Conservation (phyloP, 148 eudicot genomes). For the Nyssa sinensis region DNA sequence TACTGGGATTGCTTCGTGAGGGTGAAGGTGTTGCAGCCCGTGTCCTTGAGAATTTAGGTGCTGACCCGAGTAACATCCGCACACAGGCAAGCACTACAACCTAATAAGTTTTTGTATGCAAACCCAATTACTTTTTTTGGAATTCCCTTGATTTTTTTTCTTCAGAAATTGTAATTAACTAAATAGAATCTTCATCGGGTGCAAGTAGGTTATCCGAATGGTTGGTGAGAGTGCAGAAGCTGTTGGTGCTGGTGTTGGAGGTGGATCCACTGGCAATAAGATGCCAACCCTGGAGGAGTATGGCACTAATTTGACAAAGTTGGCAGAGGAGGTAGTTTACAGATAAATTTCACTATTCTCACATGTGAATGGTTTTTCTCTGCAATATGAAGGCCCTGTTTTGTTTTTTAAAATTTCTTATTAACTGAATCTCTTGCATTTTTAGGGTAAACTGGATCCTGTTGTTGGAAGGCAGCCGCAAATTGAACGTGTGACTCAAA, state of each 20-base stretch:
- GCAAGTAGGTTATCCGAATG: slow-evolving; percentile 67
- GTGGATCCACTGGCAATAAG: slow-evolving; percentile 62
- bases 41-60: slow-evolving; percentile 70
- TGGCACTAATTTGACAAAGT: slow-evolving; percentile 85
- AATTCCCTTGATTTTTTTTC: background rate
- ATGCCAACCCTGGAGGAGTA: slow-evolving; percentile 92
- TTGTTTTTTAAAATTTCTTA: slow-evolving; percentile 3
- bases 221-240: slow-evolving; percentile 76
- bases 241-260: slow-evolving; percentile 82
- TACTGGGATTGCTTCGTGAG: slow-evolving; percentile 64
- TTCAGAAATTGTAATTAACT: background rate
- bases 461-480: slow-evolving; percentile 91
- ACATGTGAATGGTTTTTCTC: background rate
- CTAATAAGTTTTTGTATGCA: background rate
- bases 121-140: background rate
- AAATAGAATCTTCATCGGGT: background rate
- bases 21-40: slow-evolving; percentile 81
- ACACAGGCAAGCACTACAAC: slow-evolving; percentile 48
- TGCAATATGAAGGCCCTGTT: background rate
- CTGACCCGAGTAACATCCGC: slow-evolving; percentile 67
- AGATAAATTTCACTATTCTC: background rate
- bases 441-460: slow-evolving; percentile 91
- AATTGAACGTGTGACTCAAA: slow-evolving; percentile 91
- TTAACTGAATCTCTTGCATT: slow-evolving; percentile 18
- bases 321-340: slow-evolving; percentile 73